Base-by-base conservation (phyloP, 2,329 filamentous ascomycete species). In the Dissoconium aciculare region DNA sequence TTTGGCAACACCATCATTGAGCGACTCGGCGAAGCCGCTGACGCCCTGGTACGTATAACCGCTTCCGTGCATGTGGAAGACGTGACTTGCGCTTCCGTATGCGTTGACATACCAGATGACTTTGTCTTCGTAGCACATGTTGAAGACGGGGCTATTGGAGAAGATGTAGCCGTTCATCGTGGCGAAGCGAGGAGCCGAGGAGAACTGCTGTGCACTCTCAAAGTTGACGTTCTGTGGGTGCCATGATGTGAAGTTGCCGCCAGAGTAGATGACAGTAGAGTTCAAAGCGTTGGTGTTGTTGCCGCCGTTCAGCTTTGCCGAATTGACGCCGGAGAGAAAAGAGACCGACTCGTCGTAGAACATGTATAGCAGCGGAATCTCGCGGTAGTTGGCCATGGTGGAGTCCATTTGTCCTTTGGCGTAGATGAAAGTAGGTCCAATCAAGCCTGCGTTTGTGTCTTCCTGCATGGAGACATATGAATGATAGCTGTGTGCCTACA, bases 91-190 rank as follows among this genome's bases (percentile, higher is more conserved):
- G 11, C 23, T 25, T 11, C 43, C 46, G 13, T 40, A 44, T 6
- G 46, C 42, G 30, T 44, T 44, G 15, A 46, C 32, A 28, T 51
- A 51, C 49, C 47, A 52, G 31, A 51, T 48, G n/a, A 45, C 45
- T 6, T 42, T 36, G 24, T 52, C 49, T 32, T 43, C 32, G 2
- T 42, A 15, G 31, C 47, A 51, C 44, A 50, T 51, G 25, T 50
- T 39, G 37, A 47, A 51, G 8, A 40, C 33, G 6, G 49, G 47
- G 16, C 39, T 42, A 34, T 51, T 51, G 28, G 38, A 38, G 29
- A 46, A 46, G 24, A 51, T 37, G 34, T 43, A 49, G 11, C 49
- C 45, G 27, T 50, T 52, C 28, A 51, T 39, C 11, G 38, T 28
- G 35, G 37, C 34, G 35, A 47, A 49, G 5, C 15, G 29, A 14